Evolutionary conservation across 2,329 filamentous ascomycete genomes (phyloP).

Genomic region (Cercospora zeina): DNA sequence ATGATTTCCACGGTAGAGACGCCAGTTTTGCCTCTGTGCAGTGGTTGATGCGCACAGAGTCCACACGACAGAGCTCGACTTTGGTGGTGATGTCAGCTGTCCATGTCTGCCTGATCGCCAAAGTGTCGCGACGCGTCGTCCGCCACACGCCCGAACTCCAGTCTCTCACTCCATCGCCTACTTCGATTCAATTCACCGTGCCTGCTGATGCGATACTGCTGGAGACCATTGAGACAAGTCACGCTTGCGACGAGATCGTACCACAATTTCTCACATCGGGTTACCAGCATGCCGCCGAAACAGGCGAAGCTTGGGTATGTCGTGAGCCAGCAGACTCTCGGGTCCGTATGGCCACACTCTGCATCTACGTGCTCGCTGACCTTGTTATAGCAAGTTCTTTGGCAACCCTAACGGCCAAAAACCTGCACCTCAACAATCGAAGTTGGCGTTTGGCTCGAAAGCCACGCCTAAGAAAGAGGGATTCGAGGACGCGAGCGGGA

Average conservation of each 20-base stretch:
- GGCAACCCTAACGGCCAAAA: constrained; percentile 62
- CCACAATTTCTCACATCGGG: neutral
- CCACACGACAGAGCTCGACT: constrained; percentile 6
- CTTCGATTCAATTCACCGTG: constrained; percentile 18
- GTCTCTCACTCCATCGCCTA: constrained; percentile 7
- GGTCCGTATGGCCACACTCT: constrained; percentile 53
- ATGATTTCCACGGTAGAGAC: constrained; percentile 34
- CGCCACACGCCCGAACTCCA: neutral
- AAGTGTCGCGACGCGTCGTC: constrained; percentile 14
- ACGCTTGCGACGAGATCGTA: constrained; percentile 16
- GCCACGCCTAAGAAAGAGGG: constrained; percentile 29
- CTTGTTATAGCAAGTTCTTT: constrained; percentile 75
- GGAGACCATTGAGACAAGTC: constrained; percentile 13
- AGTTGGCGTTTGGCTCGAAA: constrained; percentile 66
- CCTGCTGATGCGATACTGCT: constrained; percentile 22
- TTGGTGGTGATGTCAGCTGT: constrained; percentile 6
- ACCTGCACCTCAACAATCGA: constrained; percentile 70
- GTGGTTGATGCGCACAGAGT: constrained; percentile 2
- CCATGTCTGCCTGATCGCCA: constrained; percentile 6
- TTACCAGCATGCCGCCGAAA: constrained; percentile 55
- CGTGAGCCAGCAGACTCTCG: constrained; percentile 70
- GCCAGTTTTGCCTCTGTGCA: constrained; percentile 32
- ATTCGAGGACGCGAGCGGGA: constrained; percentile 18
- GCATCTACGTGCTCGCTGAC: constrained; percentile 4
- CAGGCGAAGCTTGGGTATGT: constrained; percentile 89